Conservation (phyloP, 768 basidiomycete genomes). For the Naganishia vaughanmartiniae region DNA sequence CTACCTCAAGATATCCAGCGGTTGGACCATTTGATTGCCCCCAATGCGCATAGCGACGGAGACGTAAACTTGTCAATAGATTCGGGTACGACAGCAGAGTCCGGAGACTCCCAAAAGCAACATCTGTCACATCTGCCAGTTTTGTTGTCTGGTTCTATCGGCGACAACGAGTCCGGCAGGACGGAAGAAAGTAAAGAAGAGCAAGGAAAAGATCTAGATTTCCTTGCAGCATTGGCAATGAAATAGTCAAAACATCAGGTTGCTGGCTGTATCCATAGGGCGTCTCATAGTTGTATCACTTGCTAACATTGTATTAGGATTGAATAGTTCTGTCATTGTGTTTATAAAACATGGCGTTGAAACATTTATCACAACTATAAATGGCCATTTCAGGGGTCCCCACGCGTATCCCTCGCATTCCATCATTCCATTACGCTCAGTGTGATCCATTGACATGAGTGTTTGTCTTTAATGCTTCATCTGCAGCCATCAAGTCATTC, state of each 20-base stretch:
- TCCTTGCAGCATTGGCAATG: neutral
- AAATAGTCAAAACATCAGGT: no score
- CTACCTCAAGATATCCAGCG: neutral
- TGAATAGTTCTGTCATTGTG: neutral
- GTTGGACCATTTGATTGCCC: neutral
- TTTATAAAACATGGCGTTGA: constrained; percentile 7
- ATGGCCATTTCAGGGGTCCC: neutral
- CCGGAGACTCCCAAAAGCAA: constrained; percentile 6
- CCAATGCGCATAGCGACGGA: neutral
- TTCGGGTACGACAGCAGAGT: neutral
- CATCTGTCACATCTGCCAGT: neutral
- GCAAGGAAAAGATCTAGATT: neutral
- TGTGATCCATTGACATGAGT: constrained; percentile 27
- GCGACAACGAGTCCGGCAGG: neutral
- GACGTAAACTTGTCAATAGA: neutral
- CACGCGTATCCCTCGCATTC: no score
- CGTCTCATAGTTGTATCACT: neutral
- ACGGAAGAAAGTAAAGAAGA: neutral
- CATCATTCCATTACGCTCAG: neutral
- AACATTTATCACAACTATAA: constrained; percentile 7
- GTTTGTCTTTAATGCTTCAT: constrained; percentile 65
- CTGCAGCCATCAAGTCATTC: constrained; percentile 78
- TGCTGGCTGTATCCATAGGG: neutral
- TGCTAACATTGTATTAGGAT: constrained; percentile 12
- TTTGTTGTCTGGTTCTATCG: neutral